Conservation (phyloP, 2,329 filamentous ascomycete species). For the Diplodia seriata region DNA sequence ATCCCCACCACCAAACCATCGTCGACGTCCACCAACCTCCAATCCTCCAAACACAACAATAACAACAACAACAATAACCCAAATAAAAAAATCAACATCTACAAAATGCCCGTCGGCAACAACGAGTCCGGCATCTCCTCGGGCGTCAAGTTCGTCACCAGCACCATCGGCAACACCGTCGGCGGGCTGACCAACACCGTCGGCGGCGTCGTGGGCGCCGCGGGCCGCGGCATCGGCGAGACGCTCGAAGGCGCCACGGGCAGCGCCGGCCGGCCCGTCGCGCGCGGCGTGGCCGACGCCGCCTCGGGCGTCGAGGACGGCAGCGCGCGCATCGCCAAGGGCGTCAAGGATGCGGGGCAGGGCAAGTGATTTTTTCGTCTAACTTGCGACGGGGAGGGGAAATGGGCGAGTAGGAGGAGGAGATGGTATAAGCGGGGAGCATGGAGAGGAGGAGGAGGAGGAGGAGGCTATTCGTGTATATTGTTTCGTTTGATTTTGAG, state of each 20-base stretch:
- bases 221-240: conserved; percentile 54
- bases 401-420: neutral
- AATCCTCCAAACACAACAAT: conserved; percentile 2
- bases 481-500: too few species aligned
- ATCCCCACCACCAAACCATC: neutral
- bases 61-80: neutral
- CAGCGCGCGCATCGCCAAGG: conserved; percentile 51
- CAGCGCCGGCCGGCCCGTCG: conserved; percentile 51
- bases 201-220: conserved; percentile 55
- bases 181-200: conserved; percentile 33
- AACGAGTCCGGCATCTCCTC: conserved; percentile 56
- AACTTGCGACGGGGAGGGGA: too few species aligned
- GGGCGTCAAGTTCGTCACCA: conserved; percentile 62
- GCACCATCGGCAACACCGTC: conserved; percentile 62
- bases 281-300: conserved; percentile 51
- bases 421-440: neutral
- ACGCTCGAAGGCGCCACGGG: conserved; percentile 56
- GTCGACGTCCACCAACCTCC: neutral
- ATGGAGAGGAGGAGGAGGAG: neutral
- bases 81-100: neutral
- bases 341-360: conserved; percentile 56
- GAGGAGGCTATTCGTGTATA: too few species aligned
- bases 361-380: conserved; percentile 43
- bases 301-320: conserved; percentile 56
- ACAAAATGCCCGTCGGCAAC: conserved; percentile 44